These are phyloP conservation scores for Fonsecaea monophora DNA, from an alignment of 2,329 filamentous ascomycete species.

Conservation along the genomic window DNA sequence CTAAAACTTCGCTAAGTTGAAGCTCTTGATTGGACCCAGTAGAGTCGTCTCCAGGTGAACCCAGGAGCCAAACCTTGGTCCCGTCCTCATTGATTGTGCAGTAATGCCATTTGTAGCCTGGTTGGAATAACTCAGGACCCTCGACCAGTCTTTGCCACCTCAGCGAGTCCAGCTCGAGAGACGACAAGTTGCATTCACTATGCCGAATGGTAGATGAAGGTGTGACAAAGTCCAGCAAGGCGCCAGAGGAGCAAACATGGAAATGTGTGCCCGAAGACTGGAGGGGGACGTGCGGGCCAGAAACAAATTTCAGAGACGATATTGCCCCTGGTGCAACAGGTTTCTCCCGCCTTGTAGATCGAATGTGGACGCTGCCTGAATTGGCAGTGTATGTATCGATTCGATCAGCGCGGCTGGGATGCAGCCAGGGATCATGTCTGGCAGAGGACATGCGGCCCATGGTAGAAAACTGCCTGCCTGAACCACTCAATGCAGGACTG, in stretches of 20 bases:
- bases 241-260: constrained; percentile 91
- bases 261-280: constrained; percentile 94
- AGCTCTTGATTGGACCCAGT: constrained; percentile 80
- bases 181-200: constrained; percentile 87
- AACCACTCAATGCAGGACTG: constrained; percentile 73
- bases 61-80: constrained; percentile 96
- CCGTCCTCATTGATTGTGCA: constrained; percentile 95
- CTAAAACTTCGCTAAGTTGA: constrained; percentile 91
- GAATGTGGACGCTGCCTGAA: constrained; percentile 66
- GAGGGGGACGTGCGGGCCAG: constrained; percentile 82
- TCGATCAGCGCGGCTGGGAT: constrained; percentile 45
- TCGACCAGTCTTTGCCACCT: constrained; percentile 96
- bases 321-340: constrained; percentile 80
- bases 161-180: constrained; percentile 82
- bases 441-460: constrained; percentile 35
- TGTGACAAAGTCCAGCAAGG: constrained; percentile 91
- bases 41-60: constrained; percentile 79
- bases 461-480: constrained; percentile 32
- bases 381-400: constrained; percentile 73
- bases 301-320: constrained; percentile 87
- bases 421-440: constrained; percentile 49
- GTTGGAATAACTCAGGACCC: constrained; percentile 88
- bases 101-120: constrained; percentile 97
- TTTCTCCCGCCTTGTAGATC: constrained; percentile 58
- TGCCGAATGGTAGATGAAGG: constrained; percentile 85